Percentiles rank a stretch among this genome's conserved stretches.
phyloP scores from a whole-genome alignment of 2,329 filamentous ascomycete genomes.

The Aspergillus glaucus region DNA sequence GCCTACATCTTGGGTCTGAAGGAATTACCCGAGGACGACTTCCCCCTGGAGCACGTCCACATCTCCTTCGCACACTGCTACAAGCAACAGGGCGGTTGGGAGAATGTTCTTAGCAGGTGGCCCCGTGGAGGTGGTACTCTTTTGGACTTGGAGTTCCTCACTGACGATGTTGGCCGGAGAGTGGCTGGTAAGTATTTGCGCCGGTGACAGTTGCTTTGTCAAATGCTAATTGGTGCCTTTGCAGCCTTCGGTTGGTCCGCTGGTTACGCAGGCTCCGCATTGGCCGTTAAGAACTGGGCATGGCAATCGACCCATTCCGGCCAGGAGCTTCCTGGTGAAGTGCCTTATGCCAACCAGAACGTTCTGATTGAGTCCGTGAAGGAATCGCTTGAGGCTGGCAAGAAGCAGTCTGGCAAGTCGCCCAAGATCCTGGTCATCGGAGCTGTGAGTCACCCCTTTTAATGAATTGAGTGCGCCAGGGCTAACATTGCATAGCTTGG shows the following conservation, averaged over 20 bases:
- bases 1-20: slow-evolving; percentile 71
- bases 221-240: neutral
- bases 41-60: slow-evolving; percentile 66
- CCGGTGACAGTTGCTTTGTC: neutral
- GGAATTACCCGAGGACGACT: slow-evolving; percentile 65
- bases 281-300: slow-evolving; percentile 74
- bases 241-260: slow-evolving; percentile 58
- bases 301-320: slow-evolving; percentile 70
- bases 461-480: neutral
- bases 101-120: slow-evolving; percentile 72
- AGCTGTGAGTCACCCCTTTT: slow-evolving; percentile 41
- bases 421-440: slow-evolving; percentile 81
- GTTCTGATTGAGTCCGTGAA: slow-evolving; percentile 69
- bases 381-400: slow-evolving; percentile 60
- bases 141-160: slow-evolving; percentile 81
- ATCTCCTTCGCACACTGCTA: slow-evolving; percentile 69
- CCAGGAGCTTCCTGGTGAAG: slow-evolving; percentile 58
- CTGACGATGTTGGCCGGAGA: slow-evolving; percentile 61
- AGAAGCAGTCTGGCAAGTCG: slow-evolving; percentile 59
- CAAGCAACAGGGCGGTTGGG: slow-evolving; percentile 73
- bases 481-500: slow-evolving; percentile 24
- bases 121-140: slow-evolving; percentile 69
- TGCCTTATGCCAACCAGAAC: slow-evolving; percentile 59
- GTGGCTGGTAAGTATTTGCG: slow-evolving; percentile 29
- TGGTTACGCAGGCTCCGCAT: slow-evolving; percentile 65